phyloP scores from a whole-genome alignment of 2,329 filamentous ascomycete species.

The Fusarium sp. region DNA sequence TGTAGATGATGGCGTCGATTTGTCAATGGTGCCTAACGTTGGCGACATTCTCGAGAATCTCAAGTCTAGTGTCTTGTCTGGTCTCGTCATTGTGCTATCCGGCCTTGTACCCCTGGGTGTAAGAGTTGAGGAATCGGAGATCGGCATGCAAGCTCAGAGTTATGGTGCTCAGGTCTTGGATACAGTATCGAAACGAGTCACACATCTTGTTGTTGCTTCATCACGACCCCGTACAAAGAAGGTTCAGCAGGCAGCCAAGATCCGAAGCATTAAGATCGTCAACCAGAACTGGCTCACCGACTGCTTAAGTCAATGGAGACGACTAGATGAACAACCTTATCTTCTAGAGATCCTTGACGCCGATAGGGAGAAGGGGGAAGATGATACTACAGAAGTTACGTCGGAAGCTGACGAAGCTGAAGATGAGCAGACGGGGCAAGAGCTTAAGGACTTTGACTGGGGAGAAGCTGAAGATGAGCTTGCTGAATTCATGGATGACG shows the following conservation, averaged over 20 bases:
- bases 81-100: constrained; percentile 85
- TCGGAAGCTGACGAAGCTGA: constrained; percentile 49
- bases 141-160: constrained; percentile 85
- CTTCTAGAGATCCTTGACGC: constrained; percentile 80
- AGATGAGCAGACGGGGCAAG: constrained; percentile 54
- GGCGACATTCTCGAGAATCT: constrained; percentile 85
- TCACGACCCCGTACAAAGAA: constrained; percentile 86
- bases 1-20: constrained; percentile 58
- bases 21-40: constrained; percentile 80
- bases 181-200: constrained; percentile 72
- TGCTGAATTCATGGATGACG: constrained; percentile 75
- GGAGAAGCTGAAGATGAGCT: constrained; percentile 77
- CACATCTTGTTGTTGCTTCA: constrained; percentile 79
- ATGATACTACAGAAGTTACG: constrained; percentile 49
- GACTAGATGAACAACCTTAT: constrained; percentile 82
- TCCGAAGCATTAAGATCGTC: constrained; percentile 88
- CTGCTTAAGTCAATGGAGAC: constrained; percentile 86
- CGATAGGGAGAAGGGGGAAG: constrained; percentile 62
- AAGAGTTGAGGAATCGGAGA: constrained; percentile 84
- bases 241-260: constrained; percentile 85
- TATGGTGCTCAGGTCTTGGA: constrained; percentile 79
- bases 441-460: constrained; percentile 71
- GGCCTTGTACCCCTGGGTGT: constrained; percentile 88
- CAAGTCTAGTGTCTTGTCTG: constrained; percentile 80
- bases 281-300: constrained; percentile 90